Evolutionary conservation across 164 flowering plant species (phyloP), one percentile per base, ranked within the genome.

Genomic region (Brasenia schreberi): DNA sequence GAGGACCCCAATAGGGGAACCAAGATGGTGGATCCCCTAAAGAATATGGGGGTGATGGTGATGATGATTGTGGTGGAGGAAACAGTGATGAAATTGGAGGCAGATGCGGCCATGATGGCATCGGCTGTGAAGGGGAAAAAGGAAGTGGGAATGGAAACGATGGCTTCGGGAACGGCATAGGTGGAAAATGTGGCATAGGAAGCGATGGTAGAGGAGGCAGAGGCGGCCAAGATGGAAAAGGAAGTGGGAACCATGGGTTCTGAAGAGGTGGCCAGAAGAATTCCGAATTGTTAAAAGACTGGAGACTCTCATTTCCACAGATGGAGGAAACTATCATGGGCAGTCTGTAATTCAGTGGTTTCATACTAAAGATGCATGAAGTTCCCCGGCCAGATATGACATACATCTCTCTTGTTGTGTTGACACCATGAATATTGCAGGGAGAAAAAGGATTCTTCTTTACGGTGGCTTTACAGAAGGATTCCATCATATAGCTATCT

Each of bases 381-480:
- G 78, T 81, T 6, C 74, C 80, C 65, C 81, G 83, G 43, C 77
- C 82, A 3, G 90, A 84, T 69, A 81, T 89, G 49, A 83, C 66
- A 27, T 81, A 60, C 27, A 85, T 75, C 66, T 77, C 79, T 61
- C 72, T 63, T 4, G 88, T 62, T 10, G 84, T 73, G 59, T 71
- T 73, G 16, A 73, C 59, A 43, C 79, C 82, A 23, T 84, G 86
- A 56, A 78, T 69, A 71, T 72, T 75, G 76, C 96, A 89, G n/a
- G 73, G 64, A 10, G 81, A 19, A n/a, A 78, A 60, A 59, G 81
- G 67, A 71, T 80, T 80, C n/a, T 68, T 43, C 19, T 80, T 65
- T 72, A 88, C 70, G 63, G 72, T 82, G 52, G 87, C 86, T n/a
- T 77, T 68, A 67, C 90, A 85, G n/a, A 65, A 33, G 7, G 89